Evolutionary conservation across 2,329 filamentous ascomycete species (phyloP).

Genomic region (Fusarium acutatum): DNA sequence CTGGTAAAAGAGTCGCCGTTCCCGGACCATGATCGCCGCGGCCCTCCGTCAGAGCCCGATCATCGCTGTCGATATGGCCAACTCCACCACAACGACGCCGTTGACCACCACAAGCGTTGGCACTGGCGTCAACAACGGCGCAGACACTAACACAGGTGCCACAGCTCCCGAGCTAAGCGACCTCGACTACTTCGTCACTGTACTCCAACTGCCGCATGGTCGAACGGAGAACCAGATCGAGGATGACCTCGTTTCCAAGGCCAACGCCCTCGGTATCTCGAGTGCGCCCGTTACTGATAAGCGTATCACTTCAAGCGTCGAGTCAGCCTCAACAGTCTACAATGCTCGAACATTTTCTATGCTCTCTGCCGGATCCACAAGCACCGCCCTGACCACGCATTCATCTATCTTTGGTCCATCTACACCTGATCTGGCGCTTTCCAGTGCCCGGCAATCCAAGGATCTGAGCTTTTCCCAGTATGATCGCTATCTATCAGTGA

Average conservation of each 20-base stretch:
- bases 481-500: constrained; percentile 58
- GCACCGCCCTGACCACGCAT: constrained; percentile 53
- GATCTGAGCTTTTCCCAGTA: constrained; percentile 60
- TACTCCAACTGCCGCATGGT: constrained; percentile 47
- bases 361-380: constrained; percentile 52
- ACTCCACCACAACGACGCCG: constrained; percentile 26
- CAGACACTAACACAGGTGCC: constrained; percentile 21
- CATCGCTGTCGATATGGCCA: constrained; percentile 32
- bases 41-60: constrained; percentile 28
- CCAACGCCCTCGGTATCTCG: constrained; percentile 49
- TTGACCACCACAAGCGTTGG: constrained; percentile 23
- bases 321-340: constrained; percentile 53
- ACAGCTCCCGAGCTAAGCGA: constrained; percentile 52
- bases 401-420: constrained; percentile 51
- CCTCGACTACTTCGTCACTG: constrained; percentile 50
- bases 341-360: constrained; percentile 57
- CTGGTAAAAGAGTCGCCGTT: constrained; percentile 19
- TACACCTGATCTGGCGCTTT: constrained; percentile 37
- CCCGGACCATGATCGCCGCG: constrained; percentile 25
- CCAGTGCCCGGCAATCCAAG: constrained; percentile 44
- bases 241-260: constrained; percentile 47
- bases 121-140: constrained; percentile 17
- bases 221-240: constrained; percentile 53
- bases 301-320: constrained; percentile 50
- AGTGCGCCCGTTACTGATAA: constrained; percentile 44